A percentile compares a stretch with the other conserved stretches of the same genome.
phyloP scores from a whole-genome alignment of 2,329 filamentous ascomycete species.

The Talaromyces pinophilus region DNA sequence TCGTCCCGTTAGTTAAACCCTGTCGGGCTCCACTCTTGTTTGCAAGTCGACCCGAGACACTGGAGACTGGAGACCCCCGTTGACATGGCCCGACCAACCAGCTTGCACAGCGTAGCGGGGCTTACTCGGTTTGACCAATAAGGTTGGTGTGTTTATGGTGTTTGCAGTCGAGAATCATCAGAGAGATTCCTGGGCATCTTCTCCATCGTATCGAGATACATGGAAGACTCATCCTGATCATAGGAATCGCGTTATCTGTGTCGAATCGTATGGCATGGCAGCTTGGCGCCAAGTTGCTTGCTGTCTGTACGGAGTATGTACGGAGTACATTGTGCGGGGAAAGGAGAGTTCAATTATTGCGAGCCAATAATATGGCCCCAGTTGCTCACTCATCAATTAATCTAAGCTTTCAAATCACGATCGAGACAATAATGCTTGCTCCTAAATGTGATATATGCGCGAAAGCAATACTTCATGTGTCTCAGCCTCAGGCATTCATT shows the following conservation, averaged over 20 bases:
- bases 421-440: background rate
- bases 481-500: conserved; percentile 4
- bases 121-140: background rate
- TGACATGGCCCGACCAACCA: background rate
- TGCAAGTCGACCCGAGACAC: conserved; percentile 20
- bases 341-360: background rate
- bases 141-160: background rate
- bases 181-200: background rate
- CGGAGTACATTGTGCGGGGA: conserved; percentile 12
- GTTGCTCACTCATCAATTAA: background rate
- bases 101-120: background rate
- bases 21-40: conserved; percentile 6
- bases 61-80: conserved; percentile 8
- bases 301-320: background rate
- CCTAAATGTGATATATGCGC: background rate
- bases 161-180: background rate
- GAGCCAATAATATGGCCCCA: background rate
- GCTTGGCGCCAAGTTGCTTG: conserved; percentile 7
- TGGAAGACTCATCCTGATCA: background rate
- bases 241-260: background rate
- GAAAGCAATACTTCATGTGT: background rate
- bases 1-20: background rate
- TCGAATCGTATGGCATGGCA: background rate
- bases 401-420: background rate
- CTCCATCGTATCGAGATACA: background rate